These are phyloP conservation scores for Monilinia polystroma DNA, from an alignment of 2,329 filamentous ascomycete genomes.

Conservation along the genomic window DNA sequence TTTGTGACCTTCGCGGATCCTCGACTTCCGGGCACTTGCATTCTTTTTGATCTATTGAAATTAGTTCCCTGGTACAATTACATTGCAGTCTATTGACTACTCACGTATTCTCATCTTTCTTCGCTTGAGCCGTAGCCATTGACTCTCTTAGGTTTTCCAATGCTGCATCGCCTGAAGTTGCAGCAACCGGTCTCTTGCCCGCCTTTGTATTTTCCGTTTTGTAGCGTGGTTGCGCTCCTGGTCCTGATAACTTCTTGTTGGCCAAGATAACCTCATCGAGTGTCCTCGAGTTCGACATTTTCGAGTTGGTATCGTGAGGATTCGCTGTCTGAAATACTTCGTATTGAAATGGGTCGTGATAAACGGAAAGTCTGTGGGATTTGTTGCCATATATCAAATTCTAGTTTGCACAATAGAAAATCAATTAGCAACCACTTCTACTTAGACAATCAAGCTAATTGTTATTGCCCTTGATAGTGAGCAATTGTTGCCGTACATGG, in stretches of 20 bases:
- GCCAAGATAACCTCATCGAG: constrained; percentile 11
- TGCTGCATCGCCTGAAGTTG: constrained; percentile 48
- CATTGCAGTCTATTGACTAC: constrained; percentile 28
- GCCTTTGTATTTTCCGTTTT: constrained; percentile 13
- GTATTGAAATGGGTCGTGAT: constrained; percentile 49
- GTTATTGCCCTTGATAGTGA: constrained; percentile 11
- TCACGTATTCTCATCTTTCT: constrained; percentile 50
- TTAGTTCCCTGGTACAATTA: constrained; percentile 35
- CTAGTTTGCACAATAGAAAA: constrained; percentile 18
- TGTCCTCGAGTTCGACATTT: background rate
- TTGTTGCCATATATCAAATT: constrained; percentile 23
- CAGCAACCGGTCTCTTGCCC: constrained; percentile 31
- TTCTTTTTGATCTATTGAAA: constrained; percentile 42
- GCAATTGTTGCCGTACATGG: background rate
- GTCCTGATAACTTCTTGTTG: constrained; percentile 18
- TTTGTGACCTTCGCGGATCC: constrained; percentile 30
- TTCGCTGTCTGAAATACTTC: constrained; percentile 58
- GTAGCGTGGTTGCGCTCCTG: constrained; percentile 10
- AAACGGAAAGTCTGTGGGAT: constrained; percentile 35
- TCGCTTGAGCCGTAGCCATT: constrained; percentile 46
- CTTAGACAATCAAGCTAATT: constrained; percentile 25
- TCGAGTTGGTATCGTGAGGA: constrained; percentile 30
- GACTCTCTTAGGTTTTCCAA: constrained; percentile 51
- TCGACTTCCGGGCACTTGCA: constrained; percentile 31
- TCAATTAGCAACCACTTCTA: constrained; percentile 19